Evolutionary conservation across 1,284 basidiomycete species (phyloP), one percentile per base, ranked within the genome.

Genomic region (Meira nashicola): DNA sequence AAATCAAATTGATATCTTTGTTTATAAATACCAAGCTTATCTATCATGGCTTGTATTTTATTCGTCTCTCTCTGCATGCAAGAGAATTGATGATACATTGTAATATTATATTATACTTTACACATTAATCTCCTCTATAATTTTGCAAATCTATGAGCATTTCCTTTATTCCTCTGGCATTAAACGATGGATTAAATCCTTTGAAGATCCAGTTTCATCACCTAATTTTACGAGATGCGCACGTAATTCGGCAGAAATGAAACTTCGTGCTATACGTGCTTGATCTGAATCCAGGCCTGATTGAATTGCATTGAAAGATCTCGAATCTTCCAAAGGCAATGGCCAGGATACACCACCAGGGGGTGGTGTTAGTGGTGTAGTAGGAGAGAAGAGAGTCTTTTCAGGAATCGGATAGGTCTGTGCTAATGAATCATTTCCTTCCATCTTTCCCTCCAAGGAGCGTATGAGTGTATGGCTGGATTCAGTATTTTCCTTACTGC

Each of bases 221-320:
- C 66, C 66, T 23, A 64, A 28, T 19, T 17, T 19, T 7, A 51
- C 47, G 15, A 67, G 54, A 8, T 55, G 37, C 12, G 43, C 41
- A 12, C 66, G 55, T 21, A 67, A 46, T 47, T 57, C 25, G 12
- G 55, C 56, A n/a, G 60, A 52, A 17, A 67, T 51, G 39, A 41
- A 50, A 39, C 61, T 63, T 43, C 64, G 61, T n/a, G 58, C 21
- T 1, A 44, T 14, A 17, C 62, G 53, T 39, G 57, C 57, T 25
- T 43, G 10, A 15, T 39, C 39, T 9, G 38, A 33, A n/a, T 66
- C 64, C 8, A 40, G 17, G 23, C 59, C 43, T 19, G n/a, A n/a
- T 14, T 37, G 17, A 4, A 49, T 50, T 7, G 52, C 21, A 1
- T 33, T 38, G 23, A 39, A 17, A 2, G 50, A 56, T 17, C 55